Conservation (phyloP, 2,329 filamentous ascomycete genomes). For the Trichoderma sp. region DNA sequence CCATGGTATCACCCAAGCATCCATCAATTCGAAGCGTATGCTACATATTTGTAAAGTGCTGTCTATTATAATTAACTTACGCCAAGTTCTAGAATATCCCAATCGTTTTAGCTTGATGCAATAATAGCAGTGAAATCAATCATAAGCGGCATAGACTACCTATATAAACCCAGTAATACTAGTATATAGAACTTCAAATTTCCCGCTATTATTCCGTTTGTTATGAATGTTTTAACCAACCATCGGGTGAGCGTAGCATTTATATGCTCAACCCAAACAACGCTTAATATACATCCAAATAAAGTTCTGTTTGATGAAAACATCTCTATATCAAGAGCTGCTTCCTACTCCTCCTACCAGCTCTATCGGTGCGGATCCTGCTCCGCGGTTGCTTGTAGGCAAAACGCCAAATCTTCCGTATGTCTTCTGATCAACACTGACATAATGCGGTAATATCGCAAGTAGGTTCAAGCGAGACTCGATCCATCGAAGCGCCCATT, state of each 20-base stretch:
- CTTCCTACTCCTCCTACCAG: conserved; percentile 54
- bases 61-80: background rate
- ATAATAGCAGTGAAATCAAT: background rate
- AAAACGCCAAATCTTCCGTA: conserved; percentile 90
- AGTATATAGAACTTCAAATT: background rate
- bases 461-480: conserved; percentile 87
- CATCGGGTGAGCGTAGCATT: background rate
- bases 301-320: background rate
- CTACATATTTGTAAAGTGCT: background rate
- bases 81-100: background rate
- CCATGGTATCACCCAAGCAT: background rate
- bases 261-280: background rate
- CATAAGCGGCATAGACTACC: background rate
- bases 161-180: background rate
- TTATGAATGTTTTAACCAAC: background rate
- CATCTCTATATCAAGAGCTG: conserved; percentile 30
- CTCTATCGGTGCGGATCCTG: conserved; percentile 55
- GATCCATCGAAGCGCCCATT: conserved; percentile 83
- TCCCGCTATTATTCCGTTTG: background rate
- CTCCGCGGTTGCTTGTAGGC: conserved; percentile 55
- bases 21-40: background rate
- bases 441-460: conserved; percentile 82
- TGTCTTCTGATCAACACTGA: conserved; percentile 93
- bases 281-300: conserved; percentile 8
- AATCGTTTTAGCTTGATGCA: background rate